phyloP scores from a whole-genome alignment of 164 flowering plant species.

The Macadamia tetraphylla region DNA sequence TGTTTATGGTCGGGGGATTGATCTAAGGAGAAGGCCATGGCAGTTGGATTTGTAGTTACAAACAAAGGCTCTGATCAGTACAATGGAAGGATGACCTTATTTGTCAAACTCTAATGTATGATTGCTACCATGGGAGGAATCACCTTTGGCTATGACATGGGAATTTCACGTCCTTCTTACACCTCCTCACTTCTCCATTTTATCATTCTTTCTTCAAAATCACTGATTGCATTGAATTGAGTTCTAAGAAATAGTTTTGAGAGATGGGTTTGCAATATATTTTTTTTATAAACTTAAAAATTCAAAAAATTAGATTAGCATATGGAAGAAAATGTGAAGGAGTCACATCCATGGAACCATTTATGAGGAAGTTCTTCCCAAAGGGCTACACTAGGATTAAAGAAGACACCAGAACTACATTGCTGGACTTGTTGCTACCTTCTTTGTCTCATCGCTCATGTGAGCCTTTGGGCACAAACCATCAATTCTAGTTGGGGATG shows the following conservation, averaged over 20 bases:
- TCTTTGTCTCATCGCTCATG: constrained; percentile 45
- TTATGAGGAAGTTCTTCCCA: constrained; percentile 62
- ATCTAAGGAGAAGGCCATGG: constrained; percentile 28
- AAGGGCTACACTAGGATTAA: constrained; percentile 42
- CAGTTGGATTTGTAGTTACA: constrained; percentile 16
- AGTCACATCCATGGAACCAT: constrained; percentile 73
- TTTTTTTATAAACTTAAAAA: background rate
- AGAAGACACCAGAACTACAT: constrained; percentile 37
- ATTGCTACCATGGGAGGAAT: constrained; percentile 53
- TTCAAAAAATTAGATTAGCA: background rate
- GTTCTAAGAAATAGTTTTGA: no score
- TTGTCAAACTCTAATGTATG: constrained; percentile 45
- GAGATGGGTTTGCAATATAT: no score
- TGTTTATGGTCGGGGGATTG: background rate
- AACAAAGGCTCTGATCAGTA: constrained; percentile 19
- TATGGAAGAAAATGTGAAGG: constrained; percentile 29
- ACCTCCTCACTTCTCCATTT: no score
- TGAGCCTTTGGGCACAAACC: constrained; percentile 47
- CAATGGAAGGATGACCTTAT: constrained; percentile 47
- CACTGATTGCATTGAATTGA: no score
- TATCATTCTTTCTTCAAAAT: no score
- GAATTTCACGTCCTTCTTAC: constrained; percentile 33
- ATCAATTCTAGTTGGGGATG: constrained; percentile 49
- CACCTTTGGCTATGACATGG: constrained; percentile 39
- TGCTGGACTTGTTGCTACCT: constrained; percentile 47